phyloP scores from a whole-genome alignment of 2,329 filamentous ascomycete species.

The Elsinoe ampelina region DNA sequence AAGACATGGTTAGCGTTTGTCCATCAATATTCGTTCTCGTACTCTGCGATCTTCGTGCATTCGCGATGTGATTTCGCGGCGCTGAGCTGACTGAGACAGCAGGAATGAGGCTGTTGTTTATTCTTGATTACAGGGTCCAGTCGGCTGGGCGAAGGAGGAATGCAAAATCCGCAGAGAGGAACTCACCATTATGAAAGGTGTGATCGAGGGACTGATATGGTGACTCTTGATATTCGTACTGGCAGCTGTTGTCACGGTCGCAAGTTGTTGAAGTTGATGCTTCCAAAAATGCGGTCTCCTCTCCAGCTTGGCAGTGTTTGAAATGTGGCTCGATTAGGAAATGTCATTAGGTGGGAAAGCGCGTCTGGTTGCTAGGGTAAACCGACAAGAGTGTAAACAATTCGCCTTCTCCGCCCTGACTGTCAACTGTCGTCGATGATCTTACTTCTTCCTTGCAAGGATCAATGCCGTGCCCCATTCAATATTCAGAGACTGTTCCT shows the following conservation, averaged over 20 bases:
- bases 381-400: not conserved
- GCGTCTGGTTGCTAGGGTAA: conserved; percentile 5
- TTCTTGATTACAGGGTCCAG: not conserved
- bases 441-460: conserved; percentile 40
- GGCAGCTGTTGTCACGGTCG: not conserved
- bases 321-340: conserved; percentile 1
- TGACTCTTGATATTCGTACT: not conserved
- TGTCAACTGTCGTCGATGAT: not conserved
- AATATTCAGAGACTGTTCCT: conserved; percentile 42
- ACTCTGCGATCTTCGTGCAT: no score
- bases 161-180: not conserved
- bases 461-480: conserved; percentile 55
- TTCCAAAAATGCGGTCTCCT: conserved; percentile 5
- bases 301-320: conserved; percentile 10
- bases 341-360: not conserved
- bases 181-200: not conserved
- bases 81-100: not conserved
- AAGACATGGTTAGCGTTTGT: not conserved
- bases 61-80: no score
- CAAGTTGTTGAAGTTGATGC: not conserved
- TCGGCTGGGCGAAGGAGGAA: not conserved
- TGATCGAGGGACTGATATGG: not conserved
- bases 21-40: no score
- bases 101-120: conserved; percentile 4
- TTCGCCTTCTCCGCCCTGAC: not conserved